Evolutionary conservation across 139 green algal genomes (phyloP).

Genomic region (Gonium pectorale): DNA sequence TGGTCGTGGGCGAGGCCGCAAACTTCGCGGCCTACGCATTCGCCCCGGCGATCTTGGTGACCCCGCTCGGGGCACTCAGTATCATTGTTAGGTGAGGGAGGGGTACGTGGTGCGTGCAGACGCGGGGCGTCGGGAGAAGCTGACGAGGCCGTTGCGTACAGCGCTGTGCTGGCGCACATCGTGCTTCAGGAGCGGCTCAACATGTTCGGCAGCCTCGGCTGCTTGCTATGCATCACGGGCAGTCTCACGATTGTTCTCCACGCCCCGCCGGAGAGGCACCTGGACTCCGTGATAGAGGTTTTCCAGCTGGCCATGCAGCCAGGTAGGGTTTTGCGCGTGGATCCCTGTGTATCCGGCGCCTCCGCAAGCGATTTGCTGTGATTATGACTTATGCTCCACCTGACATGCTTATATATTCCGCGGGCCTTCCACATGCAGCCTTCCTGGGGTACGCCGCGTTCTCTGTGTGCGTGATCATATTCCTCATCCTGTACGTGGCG

Average conservation of each 20-base stretch:
- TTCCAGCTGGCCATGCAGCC: constrained; percentile 90
- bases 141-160: constrained; percentile 51
- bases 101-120: no score
- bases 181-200: constrained; percentile 94
- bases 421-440: no score
- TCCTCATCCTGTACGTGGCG: constrained; percentile 60
- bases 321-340: no score
- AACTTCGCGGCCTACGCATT: constrained; percentile 99
- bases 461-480: constrained; percentile 67
- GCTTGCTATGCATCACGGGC: constrained; percentile 93
- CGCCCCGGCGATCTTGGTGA: constrained; percentile 96
- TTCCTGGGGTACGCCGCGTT: constrained; percentile 88
- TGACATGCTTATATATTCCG: not conserved
- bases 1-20: constrained; percentile 93
- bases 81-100: constrained; percentile 93
- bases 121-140: no score
- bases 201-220: constrained; percentile 94
- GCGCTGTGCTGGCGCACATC: constrained; percentile 92
- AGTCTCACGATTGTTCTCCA: constrained; percentile 93
- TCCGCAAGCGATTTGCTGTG: no score
- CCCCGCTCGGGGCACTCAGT: constrained; percentile 89
- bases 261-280: constrained; percentile 84
- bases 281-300: constrained; percentile 86
- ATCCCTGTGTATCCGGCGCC: no score
- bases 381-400: not conserved